These are phyloP conservation scores for Stemphylium vesicarium DNA, from an alignment of 2,329 filamentous ascomycete species.

Conservation along the genomic window DNA sequence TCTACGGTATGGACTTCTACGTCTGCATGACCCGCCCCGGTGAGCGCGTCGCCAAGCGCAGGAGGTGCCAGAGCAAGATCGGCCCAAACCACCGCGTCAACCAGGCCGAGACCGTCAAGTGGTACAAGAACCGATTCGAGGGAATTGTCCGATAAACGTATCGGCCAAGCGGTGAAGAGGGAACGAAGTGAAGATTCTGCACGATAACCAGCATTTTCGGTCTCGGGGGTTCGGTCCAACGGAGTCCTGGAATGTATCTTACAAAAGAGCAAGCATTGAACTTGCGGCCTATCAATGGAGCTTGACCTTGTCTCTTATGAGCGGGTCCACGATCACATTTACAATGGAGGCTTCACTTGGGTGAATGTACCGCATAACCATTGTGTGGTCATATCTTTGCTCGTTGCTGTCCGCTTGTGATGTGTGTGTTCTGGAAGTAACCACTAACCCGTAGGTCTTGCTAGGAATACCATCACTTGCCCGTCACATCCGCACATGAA, in stretches of 20 bases:
- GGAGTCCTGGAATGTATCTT: conserved; percentile 51
- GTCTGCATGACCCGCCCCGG: conserved; percentile 99
- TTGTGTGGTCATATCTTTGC: conserved; percentile 54
- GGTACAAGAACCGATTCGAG: conserved; percentile 96
- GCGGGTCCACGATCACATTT: conserved; percentile 51
- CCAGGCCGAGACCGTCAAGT: conserved; percentile 95
- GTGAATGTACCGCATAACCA: conserved; percentile 65
- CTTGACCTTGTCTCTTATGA: conserved; percentile 46
- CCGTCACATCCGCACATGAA: neutral
- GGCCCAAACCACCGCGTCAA: conserved; percentile 91
- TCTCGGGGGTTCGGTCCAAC: conserved; percentile 47
- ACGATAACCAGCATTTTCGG: conserved; percentile 47
- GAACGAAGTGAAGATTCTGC: conserved; percentile 43
- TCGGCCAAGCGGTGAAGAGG: conserved; percentile 28
- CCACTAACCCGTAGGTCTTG: conserved; percentile 3
- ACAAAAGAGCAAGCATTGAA: conserved; percentile 49
- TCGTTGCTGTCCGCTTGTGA: conserved; percentile 27
- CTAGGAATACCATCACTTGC: neutral
- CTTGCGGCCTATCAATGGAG: conserved; percentile 56
- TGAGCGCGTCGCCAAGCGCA: conserved; percentile 95
- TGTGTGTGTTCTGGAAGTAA: conserved; percentile 20
- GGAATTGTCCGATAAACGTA: conserved; percentile 93
- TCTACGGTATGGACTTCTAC: conserved; percentile 96
- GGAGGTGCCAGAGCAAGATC: conserved; percentile 85
- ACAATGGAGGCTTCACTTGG: conserved; percentile 66